These are phyloP conservation scores for Neurospora sp. DNA, from an alignment of 495 filamentous ascomycete genomes.

Conservation along the genomic window DNA sequence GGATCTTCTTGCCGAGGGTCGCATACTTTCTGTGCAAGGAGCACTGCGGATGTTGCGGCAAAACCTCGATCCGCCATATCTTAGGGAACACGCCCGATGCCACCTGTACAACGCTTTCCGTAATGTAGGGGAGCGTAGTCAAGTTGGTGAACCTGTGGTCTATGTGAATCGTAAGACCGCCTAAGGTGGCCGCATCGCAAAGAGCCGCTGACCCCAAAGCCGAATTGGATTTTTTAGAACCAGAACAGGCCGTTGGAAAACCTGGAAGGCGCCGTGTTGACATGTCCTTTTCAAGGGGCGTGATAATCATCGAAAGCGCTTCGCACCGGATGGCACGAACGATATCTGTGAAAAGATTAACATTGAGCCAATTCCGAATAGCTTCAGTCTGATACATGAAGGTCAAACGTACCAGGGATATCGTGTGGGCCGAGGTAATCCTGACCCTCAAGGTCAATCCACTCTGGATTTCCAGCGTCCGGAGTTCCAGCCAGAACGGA, in stretches of 20 bases:
- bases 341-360: neutral
- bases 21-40: neutral
- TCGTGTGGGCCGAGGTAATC: neutral
- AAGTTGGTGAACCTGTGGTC: no score
- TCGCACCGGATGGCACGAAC: neutral
- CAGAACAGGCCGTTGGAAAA: neutral
- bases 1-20: neutral
- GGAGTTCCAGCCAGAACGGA: neutral
- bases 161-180: neutral
- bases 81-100: neutral
- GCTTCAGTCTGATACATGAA: neutral
- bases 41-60: neutral
- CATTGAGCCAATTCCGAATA: neutral
- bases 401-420: neutral
- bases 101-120: neutral
- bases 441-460: neutral
- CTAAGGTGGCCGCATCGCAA: neutral
- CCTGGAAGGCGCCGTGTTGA: accelerated
- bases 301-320: neutral
- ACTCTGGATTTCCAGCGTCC: neutral
- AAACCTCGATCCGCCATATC: neutral
- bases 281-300: neutral
- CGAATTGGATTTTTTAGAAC: neutral
- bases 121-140: no score
- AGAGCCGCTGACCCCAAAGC: neutral